Evolutionary conservation across 2,329 filamentous ascomycete genomes (phyloP).

Genomic region (Cytospora mali): DNA sequence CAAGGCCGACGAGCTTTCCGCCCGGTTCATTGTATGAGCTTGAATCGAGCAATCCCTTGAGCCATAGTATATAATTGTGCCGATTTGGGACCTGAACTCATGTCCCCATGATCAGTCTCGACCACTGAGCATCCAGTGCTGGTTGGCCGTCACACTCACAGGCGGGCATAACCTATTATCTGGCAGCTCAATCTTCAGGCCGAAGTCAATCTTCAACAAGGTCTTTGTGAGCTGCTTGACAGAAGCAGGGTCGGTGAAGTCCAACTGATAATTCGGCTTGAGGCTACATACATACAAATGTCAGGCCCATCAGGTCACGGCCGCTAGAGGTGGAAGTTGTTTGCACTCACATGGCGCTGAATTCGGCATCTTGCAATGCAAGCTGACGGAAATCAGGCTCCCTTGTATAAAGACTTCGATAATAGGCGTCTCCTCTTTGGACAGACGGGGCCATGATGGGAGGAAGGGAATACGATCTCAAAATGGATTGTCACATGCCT

Average conservation of each 20-base stretch:
- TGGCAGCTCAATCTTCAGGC: constrained; percentile 70
- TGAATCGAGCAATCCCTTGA: constrained; percentile 78
- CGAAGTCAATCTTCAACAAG: constrained; percentile 76
- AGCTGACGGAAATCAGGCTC: constrained; percentile 49
- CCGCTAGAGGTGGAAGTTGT: not conserved
- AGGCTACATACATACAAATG: constrained; percentile 35
- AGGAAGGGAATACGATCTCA: too few relatives aligned
- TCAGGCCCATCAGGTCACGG: not conserved
- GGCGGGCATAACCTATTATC: constrained; percentile 83
- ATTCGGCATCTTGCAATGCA: constrained; percentile 44
- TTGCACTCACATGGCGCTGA: constrained; percentile 45
- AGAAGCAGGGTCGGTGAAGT: constrained; percentile 78
- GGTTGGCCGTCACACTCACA: constrained; percentile 51
- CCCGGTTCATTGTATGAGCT: constrained; percentile 55
- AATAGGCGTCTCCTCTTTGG: constrained; percentile 35
- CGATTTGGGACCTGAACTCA: constrained; percentile 59
- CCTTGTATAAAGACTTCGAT: constrained; percentile 44
- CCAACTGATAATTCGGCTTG: constrained; percentile 55
- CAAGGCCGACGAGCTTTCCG: constrained; percentile 68
- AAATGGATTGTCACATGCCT: not conserved
- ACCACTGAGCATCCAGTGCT: not conserved
- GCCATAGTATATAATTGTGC: constrained; percentile 89
- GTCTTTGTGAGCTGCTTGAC: constrained; percentile 82
- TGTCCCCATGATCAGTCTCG: constrained; percentile 7
- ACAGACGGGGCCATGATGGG: constrained; percentile 17